Evolutionary conservation across 2,329 filamentous ascomycete genomes (phyloP), one percentile per base, ranked within the genome.

Genomic region (Myriosclerotinia duriaeana): DNA sequence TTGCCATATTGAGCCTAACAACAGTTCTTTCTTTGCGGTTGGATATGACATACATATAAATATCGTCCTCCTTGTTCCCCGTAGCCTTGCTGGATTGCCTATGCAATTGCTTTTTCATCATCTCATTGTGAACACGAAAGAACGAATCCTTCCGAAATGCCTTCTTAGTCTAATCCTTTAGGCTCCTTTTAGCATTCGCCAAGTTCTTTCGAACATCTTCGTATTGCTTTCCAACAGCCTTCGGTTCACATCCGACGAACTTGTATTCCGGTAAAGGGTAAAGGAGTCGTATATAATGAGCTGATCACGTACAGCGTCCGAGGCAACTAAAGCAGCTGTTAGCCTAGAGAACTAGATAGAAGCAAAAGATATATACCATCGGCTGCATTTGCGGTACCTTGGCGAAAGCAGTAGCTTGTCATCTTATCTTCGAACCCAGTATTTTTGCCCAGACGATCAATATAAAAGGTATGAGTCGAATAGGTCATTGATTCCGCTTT

Each of bases 401-500:
- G 4, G 30, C 30, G 5, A 34, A 34, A 34, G 30, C 30, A 34
- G 30, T 34, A 34, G 30, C 30, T 34, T 34, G 30, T 34, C 30
- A 6, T 34, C 30, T 34, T 34, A 34, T 34, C 30, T 34, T 34
- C 30, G 6, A 34, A 34, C 5, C 30, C 30, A 34, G 30, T 34
- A 34, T 34, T 5, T 34, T 34, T 34, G 1, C 30, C 30, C 30
- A 34, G 30, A 34, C 30, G 30, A 34, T 34, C 30, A 42, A 42
- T 44, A 17, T 44, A 44, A 7, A 44, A 44, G 42, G 42, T 3
- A 2, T 44, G 17, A 14, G 20, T 40, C 46, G 62, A 67, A 53
- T 74, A 74, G 3, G 38, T 44, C 53, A 72, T 70, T 0, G 65
- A 64, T 59, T 72, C 59, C n/a, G 53, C 69, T 56, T 66, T 67